Evolutionary conservation across 768 basidiomycete genomes (phyloP).

Genomic region (Chalciporus piperatus): DNA sequence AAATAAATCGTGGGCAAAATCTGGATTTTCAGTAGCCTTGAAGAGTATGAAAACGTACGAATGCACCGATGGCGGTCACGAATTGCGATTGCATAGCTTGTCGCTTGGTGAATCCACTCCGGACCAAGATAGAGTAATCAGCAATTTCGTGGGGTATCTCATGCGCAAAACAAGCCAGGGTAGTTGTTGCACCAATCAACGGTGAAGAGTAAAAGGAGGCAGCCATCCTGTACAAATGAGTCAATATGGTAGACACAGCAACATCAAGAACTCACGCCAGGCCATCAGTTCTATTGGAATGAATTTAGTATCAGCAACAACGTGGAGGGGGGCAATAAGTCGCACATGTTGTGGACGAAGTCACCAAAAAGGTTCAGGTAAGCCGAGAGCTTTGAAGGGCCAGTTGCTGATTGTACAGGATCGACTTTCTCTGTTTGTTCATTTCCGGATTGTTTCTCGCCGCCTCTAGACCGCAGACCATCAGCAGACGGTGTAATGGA

Average conservation of each 20-base stretch:
- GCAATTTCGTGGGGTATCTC: conserved; percentile 97
- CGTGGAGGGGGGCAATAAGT: conserved; percentile 10
- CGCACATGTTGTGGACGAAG: conserved; percentile 89
- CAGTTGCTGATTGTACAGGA: conserved; percentile 30
- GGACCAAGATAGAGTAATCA: conserved; percentile 92
- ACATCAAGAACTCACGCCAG: conserved; percentile 61
- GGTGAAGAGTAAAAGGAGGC: conserved; percentile 98
- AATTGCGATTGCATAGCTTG: conserved; percentile 96
- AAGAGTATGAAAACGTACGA: conserved; percentile 46
- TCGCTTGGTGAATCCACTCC: conserved; percentile 84
- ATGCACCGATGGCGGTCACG: conserved; percentile 87
- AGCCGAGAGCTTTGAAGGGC: conserved; percentile 82
- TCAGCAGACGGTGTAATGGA: conserved; percentile 39
- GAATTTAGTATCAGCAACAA: conserved; percentile 16
- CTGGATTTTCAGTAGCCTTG: conserved; percentile 7
- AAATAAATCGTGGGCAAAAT: conserved; percentile 23
- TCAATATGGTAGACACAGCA: background rate
- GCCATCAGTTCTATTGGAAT: conserved; percentile 73
- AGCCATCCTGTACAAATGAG: conserved; percentile 61
- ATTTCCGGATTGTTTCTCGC: conserved; percentile 18
- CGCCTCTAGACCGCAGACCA: conserved; percentile 50
- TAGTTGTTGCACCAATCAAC: conserved; percentile 88
- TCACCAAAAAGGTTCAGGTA: conserved; percentile 93
- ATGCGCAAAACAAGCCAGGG: conserved; percentile 92
- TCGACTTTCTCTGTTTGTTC: conserved; percentile 26